These are phyloP conservation scores for Globisporangium irregulare DNA, from an alignment of 352 stramenopile genomes.

Conservation along the genomic window DNA sequence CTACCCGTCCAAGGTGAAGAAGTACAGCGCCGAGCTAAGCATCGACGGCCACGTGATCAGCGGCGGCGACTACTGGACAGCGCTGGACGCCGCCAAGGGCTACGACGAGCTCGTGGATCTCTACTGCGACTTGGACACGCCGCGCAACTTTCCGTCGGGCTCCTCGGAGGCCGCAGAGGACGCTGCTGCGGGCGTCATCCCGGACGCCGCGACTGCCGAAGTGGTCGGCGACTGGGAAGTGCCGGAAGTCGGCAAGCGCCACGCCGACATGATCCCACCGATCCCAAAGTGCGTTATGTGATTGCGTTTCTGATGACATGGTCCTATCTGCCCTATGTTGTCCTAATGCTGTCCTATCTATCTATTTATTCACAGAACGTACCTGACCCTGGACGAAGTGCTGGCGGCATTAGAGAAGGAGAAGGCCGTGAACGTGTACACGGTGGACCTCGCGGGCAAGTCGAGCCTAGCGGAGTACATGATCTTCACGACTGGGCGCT, in stretches of 20 bases:
- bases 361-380: constrained; percentile 28
- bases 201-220: background rate
- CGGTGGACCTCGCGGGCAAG: constrained; percentile 68
- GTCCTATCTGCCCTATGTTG: background rate
- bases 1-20: constrained; percentile 72
- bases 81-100: constrained; percentile 71
- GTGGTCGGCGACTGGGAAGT: constrained; percentile 53
- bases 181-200: constrained; percentile 19
- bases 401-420: constrained; percentile 58
- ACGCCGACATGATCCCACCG: constrained; percentile 72
- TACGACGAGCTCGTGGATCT: constrained; percentile 83
- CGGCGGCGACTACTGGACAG: constrained; percentile 81
- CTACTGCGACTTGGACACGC: constrained; percentile 72
- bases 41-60: constrained; percentile 69
- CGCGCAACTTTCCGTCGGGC: constrained; percentile 63
- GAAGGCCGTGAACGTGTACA: constrained; percentile 79
- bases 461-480: constrained; percentile 86
- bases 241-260: constrained; percentile 60
- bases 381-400: constrained; percentile 76
- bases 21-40: constrained; percentile 74
- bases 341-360: background rate
- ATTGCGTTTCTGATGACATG: too few species aligned
- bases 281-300: constrained; percentile 32
- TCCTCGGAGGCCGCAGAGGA: constrained; percentile 27
- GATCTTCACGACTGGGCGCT: constrained; percentile 86